These are phyloP conservation scores for Aspergillus transmontanensis DNA, from an alignment of 2,329 filamentous ascomycete genomes.

Conservation along the genomic window DNA sequence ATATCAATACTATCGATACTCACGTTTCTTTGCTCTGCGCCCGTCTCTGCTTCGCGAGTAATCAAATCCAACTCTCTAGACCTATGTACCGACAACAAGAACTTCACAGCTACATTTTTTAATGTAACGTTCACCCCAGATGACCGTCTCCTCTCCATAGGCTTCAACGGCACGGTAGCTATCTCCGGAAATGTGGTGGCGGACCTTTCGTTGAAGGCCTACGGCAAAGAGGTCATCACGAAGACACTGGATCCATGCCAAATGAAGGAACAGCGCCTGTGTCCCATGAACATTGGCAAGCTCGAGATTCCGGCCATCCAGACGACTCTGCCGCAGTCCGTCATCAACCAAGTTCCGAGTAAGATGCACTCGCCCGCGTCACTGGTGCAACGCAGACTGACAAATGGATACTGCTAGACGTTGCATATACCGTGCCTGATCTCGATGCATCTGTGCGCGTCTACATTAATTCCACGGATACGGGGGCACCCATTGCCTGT, in stretches of 20 bases:
- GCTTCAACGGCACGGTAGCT: slow-evolving; percentile 79
- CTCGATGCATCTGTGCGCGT: slow-evolving; percentile 82
- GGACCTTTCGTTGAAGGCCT: slow-evolving; percentile 74
- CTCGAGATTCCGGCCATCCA: slow-evolving; percentile 72
- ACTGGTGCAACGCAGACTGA: background rate
- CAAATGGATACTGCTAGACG: slow-evolving; percentile 51
- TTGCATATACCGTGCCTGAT: slow-evolving; percentile 87
- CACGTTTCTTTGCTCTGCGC: background rate
- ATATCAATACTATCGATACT: background rate
- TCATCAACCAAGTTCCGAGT: slow-evolving; percentile 69
- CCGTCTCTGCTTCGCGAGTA: background rate
- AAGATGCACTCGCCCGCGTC: slow-evolving; percentile 24
- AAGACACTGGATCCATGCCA: slow-evolving; percentile 74
- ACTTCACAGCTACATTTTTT: slow-evolving; percentile 86
- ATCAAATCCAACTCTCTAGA: slow-evolving; percentile 55
- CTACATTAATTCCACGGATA: slow-evolving; percentile 71
- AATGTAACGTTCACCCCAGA: slow-evolving; percentile 67
- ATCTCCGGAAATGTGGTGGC: slow-evolving; percentile 81
- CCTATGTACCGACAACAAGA: slow-evolving; percentile 79
- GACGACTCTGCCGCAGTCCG: slow-evolving; percentile 58
- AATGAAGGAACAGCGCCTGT: slow-evolving; percentile 70
- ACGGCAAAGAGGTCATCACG: slow-evolving; percentile 73
- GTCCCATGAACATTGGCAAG: slow-evolving; percentile 84
- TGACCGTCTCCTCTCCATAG: slow-evolving; percentile 72
- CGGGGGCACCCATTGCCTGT: slow-evolving; percentile 71